Percentiles rank a stretch among this genome's conserved stretches.
phyloP scores from a whole-genome alignment of 345 rosid genomes.

The Durio zibethinus region DNA sequence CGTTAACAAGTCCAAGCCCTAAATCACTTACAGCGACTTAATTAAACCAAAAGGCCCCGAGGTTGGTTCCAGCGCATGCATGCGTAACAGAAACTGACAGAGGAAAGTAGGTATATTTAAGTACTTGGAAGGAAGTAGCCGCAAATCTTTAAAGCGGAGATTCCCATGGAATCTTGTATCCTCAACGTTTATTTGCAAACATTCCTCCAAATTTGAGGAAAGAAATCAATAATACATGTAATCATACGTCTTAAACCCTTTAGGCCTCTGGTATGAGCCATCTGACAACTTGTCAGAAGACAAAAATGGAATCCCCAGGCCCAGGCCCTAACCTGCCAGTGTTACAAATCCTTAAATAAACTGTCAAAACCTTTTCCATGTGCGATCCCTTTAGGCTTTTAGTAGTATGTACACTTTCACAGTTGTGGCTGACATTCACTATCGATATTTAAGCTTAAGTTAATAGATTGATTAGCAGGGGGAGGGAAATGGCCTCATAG shows the following conservation, averaged over 20 bases:
- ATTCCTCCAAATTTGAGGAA: background rate
- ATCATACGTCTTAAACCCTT: background rate
- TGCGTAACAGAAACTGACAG: background rate
- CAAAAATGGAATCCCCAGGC: background rate
- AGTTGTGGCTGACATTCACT: background rate
- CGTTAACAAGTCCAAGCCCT: background rate
- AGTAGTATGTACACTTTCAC: no score
- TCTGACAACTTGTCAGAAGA: slow-evolving; percentile 19
- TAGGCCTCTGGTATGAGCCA: background rate
- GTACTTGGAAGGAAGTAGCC: slow-evolving; percentile 4
- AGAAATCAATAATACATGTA: background rate
- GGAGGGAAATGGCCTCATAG: background rate
- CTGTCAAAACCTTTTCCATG: no score
- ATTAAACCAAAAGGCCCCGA: background rate
- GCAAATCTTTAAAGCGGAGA: slow-evolving; percentile 16
- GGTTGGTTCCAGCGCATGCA: background rate
- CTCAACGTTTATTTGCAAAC: background rate
- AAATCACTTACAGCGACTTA: background rate
- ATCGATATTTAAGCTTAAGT: background rate
- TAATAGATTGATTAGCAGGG: background rate
- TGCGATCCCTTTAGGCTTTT: no score
- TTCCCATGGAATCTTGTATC: slow-evolving; percentile 13
- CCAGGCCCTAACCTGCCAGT: background rate
- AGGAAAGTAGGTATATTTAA: background rate
- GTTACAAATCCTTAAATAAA: no score